Conservation (phyloP, 106 monocot species). For the Dioscorea dumetorum region DNA sequence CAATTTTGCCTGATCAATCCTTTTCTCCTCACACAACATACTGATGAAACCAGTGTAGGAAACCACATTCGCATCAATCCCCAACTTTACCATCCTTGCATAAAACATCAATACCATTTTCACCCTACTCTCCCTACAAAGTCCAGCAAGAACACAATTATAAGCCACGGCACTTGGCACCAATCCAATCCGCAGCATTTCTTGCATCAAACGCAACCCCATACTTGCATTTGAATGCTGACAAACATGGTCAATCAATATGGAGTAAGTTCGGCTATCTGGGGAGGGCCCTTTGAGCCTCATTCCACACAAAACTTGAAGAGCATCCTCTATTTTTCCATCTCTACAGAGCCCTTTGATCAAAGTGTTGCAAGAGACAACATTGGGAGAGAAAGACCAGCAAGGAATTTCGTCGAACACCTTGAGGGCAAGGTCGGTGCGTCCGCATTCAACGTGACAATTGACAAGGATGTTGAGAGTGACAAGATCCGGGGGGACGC, state of each 20-base stretch:
- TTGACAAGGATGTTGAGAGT: conserved; percentile 12
- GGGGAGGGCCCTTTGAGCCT: conserved; percentile 28
- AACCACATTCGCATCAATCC: conserved; percentile 27
- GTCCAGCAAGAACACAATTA: conserved; percentile 40
- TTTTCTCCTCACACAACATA: conserved; percentile 26
- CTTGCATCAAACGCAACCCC: conserved; percentile 24
- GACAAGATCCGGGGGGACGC: conserved; percentile 5
- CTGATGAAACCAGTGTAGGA: conserved; percentile 34
- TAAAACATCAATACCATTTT: conserved; percentile 20
- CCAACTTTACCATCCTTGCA: conserved; percentile 27
- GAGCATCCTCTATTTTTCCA: conserved; percentile 14
- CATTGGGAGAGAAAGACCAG: conserved; percentile 9
- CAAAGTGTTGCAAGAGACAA: conserved; percentile 40
- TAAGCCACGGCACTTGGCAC: conserved; percentile 18
- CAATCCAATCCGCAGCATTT: conserved; percentile 23
- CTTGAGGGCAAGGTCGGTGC: conserved; percentile 16
- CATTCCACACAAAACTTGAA: conserved; percentile 22
- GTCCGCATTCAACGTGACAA: neutral
- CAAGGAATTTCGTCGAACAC: conserved; percentile 34
- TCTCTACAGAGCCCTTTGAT: conserved; percentile 31
- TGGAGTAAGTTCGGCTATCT: conserved; percentile 35
- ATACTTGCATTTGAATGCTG: conserved; percentile 12
- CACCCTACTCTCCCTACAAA: conserved; percentile 35
- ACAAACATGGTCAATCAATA: conserved; percentile 29
- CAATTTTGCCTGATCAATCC: conserved; percentile 24